phyloP scores from a whole-genome alignment of 177 flowering plant species.

The Telopea speciosissima region DNA sequence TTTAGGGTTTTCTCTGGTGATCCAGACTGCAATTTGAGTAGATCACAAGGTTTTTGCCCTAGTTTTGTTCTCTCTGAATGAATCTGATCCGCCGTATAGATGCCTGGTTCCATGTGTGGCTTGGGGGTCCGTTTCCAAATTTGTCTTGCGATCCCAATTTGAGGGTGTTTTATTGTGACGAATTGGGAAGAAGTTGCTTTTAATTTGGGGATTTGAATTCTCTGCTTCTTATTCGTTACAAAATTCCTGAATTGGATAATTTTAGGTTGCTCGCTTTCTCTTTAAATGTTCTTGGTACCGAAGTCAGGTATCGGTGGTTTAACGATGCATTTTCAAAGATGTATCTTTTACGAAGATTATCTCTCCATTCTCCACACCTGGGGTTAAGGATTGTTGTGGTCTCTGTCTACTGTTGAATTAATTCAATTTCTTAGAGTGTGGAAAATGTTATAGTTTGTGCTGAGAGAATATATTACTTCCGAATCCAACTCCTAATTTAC shows the following conservation, averaged over 20 bases:
- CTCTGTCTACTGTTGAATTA: neutral
- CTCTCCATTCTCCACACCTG: neutral
- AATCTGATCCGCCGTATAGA: slow-evolving; percentile 1
- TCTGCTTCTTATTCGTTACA: no score
- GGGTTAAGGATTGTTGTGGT: neutral
- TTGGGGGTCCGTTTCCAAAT: neutral
- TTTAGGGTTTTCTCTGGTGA: neutral
- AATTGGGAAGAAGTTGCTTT: neutral
- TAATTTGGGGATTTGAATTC: neutral
- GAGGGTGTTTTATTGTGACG: neutral
- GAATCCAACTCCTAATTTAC: neutral
- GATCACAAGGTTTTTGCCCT: neutral
- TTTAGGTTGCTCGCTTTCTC: neutral
- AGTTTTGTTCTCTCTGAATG: neutral
- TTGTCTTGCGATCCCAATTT: neutral
- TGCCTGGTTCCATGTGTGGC: neutral
- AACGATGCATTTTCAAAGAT: neutral
- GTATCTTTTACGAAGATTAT: neutral
- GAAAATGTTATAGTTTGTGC: neutral
- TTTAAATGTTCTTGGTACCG: neutral
- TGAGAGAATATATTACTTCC: neutral
- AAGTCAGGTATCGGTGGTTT: neutral
- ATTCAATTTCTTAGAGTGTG: neutral
- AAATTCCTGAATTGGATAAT: neutral
- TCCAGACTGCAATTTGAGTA: neutral